Conservation (phyloP, 2,329 filamentous ascomycete species). For the Alternaria solani region DNA sequence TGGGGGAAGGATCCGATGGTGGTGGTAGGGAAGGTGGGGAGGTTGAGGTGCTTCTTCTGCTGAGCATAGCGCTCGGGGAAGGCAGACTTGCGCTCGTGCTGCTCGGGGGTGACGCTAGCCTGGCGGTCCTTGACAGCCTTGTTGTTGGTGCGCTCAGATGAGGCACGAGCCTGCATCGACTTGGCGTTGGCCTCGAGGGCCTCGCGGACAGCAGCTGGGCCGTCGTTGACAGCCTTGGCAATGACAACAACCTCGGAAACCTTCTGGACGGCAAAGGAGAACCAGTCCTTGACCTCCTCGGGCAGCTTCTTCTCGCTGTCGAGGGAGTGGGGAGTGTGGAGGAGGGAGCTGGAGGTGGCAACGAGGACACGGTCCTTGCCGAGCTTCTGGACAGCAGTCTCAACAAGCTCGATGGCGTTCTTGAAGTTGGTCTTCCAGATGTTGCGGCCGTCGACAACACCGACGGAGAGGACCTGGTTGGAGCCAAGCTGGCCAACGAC, state of each 20-base stretch:
- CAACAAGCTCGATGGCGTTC: conserved; percentile 87
- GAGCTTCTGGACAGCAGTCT: conserved; percentile 91
- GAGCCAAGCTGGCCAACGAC: conserved; percentile 83
- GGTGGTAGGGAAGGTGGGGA: conserved; percentile 97
- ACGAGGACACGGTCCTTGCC: conserved; percentile 98
- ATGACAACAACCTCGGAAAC: conserved; percentile 87
- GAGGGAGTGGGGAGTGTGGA: conserved; percentile 98
- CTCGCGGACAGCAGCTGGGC: conserved; percentile 83
- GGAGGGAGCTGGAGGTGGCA: conserved; percentile 94
- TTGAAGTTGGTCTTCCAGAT: conserved; percentile 99
- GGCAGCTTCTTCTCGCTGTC: conserved; percentile 99
- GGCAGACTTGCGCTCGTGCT: conserved; percentile 91
- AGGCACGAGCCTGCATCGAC: conserved; percentile 88
- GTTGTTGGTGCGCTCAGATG: conserved; percentile 95
- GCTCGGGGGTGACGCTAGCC: conserved; percentile 79
- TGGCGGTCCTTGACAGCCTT: conserved; percentile 97
- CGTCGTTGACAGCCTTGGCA: conserved; percentile 95
- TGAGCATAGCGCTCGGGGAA: conserved; percentile 86
- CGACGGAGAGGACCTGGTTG: conserved; percentile 89
- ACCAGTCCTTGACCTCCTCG: conserved; percentile 93
- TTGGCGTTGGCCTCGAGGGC: conserved; percentile 97
- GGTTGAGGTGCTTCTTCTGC: conserved; percentile 91
- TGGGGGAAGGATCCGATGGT: conserved; percentile 99
- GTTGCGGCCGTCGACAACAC: conserved; percentile 98
- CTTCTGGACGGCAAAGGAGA: conserved; percentile 98